These are phyloP conservation scores for Colletotrichum liriopes DNA, from an alignment of 2,329 filamentous ascomycete genomes.

Conservation along the genomic window DNA sequence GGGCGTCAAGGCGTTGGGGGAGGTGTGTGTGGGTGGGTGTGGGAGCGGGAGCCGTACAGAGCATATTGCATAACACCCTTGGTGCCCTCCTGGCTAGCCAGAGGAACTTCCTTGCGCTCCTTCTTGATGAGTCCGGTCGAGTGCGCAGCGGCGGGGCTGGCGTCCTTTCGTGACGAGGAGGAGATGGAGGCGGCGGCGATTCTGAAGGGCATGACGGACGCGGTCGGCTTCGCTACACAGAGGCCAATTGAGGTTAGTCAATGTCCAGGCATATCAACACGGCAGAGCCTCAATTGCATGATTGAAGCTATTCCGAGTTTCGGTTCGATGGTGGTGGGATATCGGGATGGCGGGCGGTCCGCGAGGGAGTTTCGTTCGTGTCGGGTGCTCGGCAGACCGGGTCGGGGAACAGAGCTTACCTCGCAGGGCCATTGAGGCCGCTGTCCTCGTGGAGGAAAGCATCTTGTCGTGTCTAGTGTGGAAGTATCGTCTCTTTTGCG, in stretches of 20 bases:
- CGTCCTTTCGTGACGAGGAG: constrained; percentile 75
- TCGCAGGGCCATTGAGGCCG: constrained; percentile 68
- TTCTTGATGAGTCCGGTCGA: constrained; percentile 67
- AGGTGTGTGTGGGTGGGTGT: background rate
- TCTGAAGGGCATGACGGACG: constrained; percentile 75
- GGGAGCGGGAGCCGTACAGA: constrained; percentile 72
- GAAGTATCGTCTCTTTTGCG: constrained; percentile 10
- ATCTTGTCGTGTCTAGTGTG: constrained; percentile 50
- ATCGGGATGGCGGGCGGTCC: constrained; percentile 9
- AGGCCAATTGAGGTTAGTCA: constrained; percentile 45
- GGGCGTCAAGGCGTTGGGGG: background rate
- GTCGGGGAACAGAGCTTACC: constrained; percentile 55
- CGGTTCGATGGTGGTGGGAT: constrained; percentile 12
- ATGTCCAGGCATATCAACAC: constrained; percentile 31
- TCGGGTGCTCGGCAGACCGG: constrained; percentile 23
- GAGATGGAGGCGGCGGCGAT: constrained; percentile 76
- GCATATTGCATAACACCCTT: constrained; percentile 89
- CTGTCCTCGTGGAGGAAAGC: constrained; percentile 66
- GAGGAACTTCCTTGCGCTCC: constrained; percentile 79
- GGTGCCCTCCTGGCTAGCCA: constrained; percentile 84
- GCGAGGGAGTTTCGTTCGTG: constrained; percentile 11
- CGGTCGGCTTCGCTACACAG: constrained; percentile 75
- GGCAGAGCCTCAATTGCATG: background rate
- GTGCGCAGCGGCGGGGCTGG: constrained; percentile 70
- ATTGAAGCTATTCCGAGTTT: background rate